Percentiles rank a stretch among this genome's conserved stretches.
Evolutionary conservation across 768 basidiomycete genomes (phyloP).

Genomic region (Rhodocollybia butyracea): DNA sequence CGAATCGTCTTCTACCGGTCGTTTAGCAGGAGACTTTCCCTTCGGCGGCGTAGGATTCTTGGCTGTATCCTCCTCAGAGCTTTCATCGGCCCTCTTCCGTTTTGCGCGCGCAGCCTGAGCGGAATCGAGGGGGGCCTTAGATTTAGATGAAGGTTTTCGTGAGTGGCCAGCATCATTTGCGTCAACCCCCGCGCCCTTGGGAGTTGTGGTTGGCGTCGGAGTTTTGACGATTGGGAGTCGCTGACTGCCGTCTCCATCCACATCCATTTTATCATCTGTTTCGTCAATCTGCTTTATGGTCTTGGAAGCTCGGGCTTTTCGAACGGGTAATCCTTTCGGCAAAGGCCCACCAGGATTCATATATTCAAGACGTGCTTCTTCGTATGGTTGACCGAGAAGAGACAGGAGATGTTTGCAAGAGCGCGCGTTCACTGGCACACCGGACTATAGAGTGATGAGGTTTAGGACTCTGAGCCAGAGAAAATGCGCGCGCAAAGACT

Average conservation of each 20-base stretch:
- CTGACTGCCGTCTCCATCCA: conserved; percentile 1
- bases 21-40: neutral
- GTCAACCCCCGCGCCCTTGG: conserved; percentile 25
- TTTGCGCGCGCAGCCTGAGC: neutral
- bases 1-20: neutral
- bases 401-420: conserved; percentile 47
- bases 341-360: conserved; percentile 36
- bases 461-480: neutral
- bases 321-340: conserved; percentile 8
- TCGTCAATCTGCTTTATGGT: neutral
- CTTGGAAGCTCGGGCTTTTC: neutral
- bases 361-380: conserved; percentile 37
- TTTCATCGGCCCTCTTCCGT: neutral
- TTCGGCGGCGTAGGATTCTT: neutral
- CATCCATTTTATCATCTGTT: conserved; percentile 3
- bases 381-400: conserved; percentile 44
- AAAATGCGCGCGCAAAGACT: neutral
- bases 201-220: conserved; percentile 10
- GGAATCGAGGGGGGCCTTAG: neutral
- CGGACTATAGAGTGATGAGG: conserved; percentile 16
- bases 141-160: conserved; percentile 18
- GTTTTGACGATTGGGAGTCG: no score
- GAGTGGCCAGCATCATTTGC: conserved; percentile 13
- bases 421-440: conserved; percentile 41
- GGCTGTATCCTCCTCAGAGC: neutral